These are phyloP conservation scores for Moesziomyces sp. DNA, from an alignment of 1,284 basidiomycete species.

Conservation along the genomic window DNA sequence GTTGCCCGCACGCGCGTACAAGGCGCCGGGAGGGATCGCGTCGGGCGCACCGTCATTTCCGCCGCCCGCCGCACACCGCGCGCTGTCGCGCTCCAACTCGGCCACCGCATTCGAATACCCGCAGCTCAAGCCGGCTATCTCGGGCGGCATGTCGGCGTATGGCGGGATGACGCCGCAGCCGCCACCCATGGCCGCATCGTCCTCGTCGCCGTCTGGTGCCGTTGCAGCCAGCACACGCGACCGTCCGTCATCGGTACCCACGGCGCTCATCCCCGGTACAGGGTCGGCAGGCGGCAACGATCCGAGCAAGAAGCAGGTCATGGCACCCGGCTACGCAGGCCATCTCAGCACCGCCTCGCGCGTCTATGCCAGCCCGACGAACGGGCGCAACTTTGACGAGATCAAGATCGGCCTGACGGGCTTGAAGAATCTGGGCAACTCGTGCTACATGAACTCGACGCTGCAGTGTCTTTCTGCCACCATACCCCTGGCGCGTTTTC, in stretches of 20 bases:
- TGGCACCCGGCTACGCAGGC: slow-evolving; percentile 42
- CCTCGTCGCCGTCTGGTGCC: slow-evolving; percentile 18
- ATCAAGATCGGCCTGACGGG: slow-evolving; percentile 64
- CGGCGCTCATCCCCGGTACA: slow-evolving; percentile 17
- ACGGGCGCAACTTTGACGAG: slow-evolving; percentile 40
- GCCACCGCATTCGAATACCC: slow-evolving; percentile 56
- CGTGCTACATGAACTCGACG: slow-evolving; percentile 68
- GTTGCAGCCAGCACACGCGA: slow-evolving; percentile 13
- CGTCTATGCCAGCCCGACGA: slow-evolving; percentile 34
- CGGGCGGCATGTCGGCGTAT: slow-evolving; percentile 30
- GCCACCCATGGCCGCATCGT: slow-evolving; percentile 42
- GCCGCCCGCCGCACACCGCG: slow-evolving; percentile 35
- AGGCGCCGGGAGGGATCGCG: slow-evolving; percentile 20
- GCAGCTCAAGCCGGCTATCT: slow-evolving; percentile 35
- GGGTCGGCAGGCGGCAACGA: slow-evolving; percentile 40
- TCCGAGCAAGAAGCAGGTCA: slow-evolving; percentile 41
- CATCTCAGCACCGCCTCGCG: slow-evolving; percentile 33
- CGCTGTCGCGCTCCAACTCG: slow-evolving; percentile 40
- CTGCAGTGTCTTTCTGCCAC: slow-evolving; percentile 66
- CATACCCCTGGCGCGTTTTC: slow-evolving; percentile 59
- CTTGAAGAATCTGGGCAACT: slow-evolving; percentile 66
- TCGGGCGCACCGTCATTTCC: slow-evolving; percentile 51
- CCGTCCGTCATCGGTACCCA: slow-evolving; percentile 12
- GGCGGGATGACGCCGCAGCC: slow-evolving; percentile 42
- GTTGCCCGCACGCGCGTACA: slow-evolving; percentile 56